Evolutionary conservation across 2,329 filamentous ascomycete genomes (phyloP).

Genomic region (Fusarium papillatum): DNA sequence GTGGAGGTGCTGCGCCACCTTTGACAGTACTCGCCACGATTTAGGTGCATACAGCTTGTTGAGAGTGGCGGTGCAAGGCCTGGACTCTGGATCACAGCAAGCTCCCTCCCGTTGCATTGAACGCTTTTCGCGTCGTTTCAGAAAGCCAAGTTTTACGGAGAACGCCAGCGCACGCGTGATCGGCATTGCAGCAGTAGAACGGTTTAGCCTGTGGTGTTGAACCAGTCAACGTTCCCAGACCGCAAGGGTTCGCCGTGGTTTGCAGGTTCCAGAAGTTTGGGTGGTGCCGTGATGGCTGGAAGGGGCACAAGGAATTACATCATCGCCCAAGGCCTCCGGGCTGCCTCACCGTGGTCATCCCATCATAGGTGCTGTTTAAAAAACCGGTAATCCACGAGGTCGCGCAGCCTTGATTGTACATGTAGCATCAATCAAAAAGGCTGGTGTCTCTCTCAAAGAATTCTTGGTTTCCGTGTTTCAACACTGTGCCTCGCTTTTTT

Average conservation of each 20-base stretch:
- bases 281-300: conserved; percentile 7
- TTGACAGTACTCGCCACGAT: conserved; percentile 17
- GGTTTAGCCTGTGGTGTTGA: conserved; percentile 25
- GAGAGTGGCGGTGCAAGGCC: conserved; percentile 38
- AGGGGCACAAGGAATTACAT: conserved; percentile 40
- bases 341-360: conserved; percentile 34
- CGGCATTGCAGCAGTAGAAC: conserved; percentile 21
- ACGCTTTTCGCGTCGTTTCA: conserved; percentile 26
- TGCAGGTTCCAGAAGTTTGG: conserved; percentile 29
- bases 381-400: conserved; percentile 37
- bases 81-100: conserved; percentile 3
- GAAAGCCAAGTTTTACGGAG: conserved; percentile 7
- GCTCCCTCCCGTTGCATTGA: conserved; percentile 20
- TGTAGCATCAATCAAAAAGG: conserved; percentile 10
- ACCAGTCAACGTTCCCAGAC: conserved; percentile 18
- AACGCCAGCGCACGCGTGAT: conserved; percentile 32
- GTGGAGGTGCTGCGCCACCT: conserved; percentile 27
- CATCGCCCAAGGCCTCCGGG: conserved; percentile 34
- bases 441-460: conserved; percentile 2
- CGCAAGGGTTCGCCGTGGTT: conserved; percentile 9
- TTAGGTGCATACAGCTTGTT: neutral
- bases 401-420: conserved; percentile 14
- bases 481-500: conserved; percentile 11
- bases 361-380: conserved; percentile 21
- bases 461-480: conserved; percentile 10